A percentile compares a stretch with the other conserved stretches of the same genome.
Conservation (phyloP, 2,329 filamentous ascomycete species). For the Penicillium sp. region DNA sequence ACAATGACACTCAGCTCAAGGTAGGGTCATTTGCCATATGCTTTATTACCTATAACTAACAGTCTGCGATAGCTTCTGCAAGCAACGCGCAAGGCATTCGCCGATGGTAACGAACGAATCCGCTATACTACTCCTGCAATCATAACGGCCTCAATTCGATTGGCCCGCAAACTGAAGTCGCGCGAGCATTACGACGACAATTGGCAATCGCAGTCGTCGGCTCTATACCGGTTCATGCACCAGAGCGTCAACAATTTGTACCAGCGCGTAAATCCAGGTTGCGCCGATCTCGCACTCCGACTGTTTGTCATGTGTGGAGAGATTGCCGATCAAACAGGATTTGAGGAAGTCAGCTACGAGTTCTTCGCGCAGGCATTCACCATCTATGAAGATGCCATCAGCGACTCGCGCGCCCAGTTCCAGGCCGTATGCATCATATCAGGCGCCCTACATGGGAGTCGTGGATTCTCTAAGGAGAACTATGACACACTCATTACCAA, state of each 20-base stretch:
- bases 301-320: constrained; percentile 91
- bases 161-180: constrained; percentile 82
- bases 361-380: constrained; percentile 98
- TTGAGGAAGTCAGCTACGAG: constrained; percentile 95
- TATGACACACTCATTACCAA: constrained; percentile 99
- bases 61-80: constrained; percentile 64
- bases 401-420: constrained; percentile 94
- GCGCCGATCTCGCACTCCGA: constrained; percentile 82
- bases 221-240: constrained; percentile 94
- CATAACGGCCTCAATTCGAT: constrained; percentile 83
- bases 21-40: constrained; percentile 28
- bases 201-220: constrained; percentile 69
- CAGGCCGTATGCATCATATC: constrained; percentile 96
- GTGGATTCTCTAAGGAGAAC: constrained; percentile 93
- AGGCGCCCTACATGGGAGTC: constrained; percentile 79
- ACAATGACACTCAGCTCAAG: constrained; percentile 93
- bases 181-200: constrained; percentile 83
- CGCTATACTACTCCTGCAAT: constrained; percentile 93
- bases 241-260: constrained; percentile 83
- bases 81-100: constrained; percentile 78
- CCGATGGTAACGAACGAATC: constrained; percentile 90
- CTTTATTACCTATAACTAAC: constrained; percentile 10
- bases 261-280: constrained; percentile 74
- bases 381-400: constrained; percentile 94
- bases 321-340: constrained; percentile 83